These are phyloP conservation scores for Boletus huronensis DNA, from an alignment of 768 basidiomycete species.

Conservation along the genomic window DNA sequence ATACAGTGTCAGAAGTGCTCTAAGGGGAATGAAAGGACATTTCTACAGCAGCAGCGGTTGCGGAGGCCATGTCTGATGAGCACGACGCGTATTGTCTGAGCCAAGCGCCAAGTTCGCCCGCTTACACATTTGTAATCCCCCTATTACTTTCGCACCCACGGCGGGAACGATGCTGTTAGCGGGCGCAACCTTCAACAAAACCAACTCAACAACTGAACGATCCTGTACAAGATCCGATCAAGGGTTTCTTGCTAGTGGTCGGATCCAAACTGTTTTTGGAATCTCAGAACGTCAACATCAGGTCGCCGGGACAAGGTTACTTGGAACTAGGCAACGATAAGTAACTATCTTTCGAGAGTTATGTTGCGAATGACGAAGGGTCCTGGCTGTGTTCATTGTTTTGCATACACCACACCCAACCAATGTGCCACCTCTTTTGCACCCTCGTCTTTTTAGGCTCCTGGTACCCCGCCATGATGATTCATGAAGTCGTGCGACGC, in stretches of 20 bases:
- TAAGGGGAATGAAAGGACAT: background rate
- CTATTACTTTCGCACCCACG: background rate
- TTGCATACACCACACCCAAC: background rate
- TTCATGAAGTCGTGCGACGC: background rate
- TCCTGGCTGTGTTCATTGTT: background rate
- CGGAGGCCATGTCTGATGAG: slow-evolving; percentile 10
- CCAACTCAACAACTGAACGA: background rate
- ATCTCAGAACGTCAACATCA: background rate
- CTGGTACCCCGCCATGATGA: background rate
- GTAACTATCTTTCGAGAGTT: too few relatives aligned
- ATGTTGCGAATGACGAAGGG: too few relatives aligned
- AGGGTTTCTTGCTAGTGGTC: background rate
- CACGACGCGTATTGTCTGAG: background rate
- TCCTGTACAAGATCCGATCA: background rate
- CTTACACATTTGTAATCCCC: background rate
- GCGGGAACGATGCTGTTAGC: too few relatives aligned
- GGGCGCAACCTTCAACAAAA: too few relatives aligned
- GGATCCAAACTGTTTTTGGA: background rate
- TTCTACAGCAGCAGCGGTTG: slow-evolving; percentile 21
- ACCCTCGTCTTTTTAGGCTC: background rate
- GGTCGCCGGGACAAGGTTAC: background rate
- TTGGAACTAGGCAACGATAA: too few relatives aligned
- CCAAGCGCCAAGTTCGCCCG: background rate
- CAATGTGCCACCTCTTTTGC: background rate
- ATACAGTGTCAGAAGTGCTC: slow-evolving; percentile 6